phyloP scores from a whole-genome alignment of 2,329 filamentous ascomycete species.

The Trematosphaeria pertusa region DNA sequence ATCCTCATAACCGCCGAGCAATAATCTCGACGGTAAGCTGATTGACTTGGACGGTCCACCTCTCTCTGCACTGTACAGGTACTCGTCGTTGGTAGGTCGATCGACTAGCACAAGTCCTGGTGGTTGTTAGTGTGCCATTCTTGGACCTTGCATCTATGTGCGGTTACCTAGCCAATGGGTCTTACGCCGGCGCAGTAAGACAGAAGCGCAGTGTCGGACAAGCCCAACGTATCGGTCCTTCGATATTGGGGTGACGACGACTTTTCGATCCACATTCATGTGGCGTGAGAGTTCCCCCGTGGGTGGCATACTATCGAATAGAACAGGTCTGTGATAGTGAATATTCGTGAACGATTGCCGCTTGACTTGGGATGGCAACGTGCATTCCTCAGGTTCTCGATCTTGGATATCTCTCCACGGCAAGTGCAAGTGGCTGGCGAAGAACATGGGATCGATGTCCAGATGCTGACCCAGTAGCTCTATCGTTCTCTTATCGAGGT shows the following conservation, averaged over 20 bases:
- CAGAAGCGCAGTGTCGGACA: constrained; percentile 1
- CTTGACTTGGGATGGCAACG: background rate
- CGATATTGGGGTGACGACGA: background rate
- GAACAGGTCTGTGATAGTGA: background rate
- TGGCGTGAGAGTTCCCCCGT: background rate
- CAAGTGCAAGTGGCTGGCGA: background rate
- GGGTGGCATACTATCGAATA: background rate
- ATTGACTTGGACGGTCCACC: background rate
- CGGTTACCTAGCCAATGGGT: background rate
- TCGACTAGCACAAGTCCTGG: background rate
- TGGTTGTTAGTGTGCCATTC: background rate
- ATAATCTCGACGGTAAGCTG: background rate
- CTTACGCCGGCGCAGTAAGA: background rate
- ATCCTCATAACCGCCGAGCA: background rate
- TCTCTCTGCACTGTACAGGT: background rate
- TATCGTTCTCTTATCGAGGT: background rate
- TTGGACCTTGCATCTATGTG: background rate
- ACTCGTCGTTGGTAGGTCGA: background rate
- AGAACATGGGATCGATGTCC: background rate
- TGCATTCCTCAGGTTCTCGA: background rate
- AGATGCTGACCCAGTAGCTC: background rate
- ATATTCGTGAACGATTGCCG: background rate
- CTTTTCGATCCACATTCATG: background rate
- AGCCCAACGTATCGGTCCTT: background rate
- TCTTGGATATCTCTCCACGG: background rate